These are phyloP conservation scores for Fistulina hepatica DNA, from an alignment of 1,284 basidiomycete species.

Conservation along the genomic window DNA sequence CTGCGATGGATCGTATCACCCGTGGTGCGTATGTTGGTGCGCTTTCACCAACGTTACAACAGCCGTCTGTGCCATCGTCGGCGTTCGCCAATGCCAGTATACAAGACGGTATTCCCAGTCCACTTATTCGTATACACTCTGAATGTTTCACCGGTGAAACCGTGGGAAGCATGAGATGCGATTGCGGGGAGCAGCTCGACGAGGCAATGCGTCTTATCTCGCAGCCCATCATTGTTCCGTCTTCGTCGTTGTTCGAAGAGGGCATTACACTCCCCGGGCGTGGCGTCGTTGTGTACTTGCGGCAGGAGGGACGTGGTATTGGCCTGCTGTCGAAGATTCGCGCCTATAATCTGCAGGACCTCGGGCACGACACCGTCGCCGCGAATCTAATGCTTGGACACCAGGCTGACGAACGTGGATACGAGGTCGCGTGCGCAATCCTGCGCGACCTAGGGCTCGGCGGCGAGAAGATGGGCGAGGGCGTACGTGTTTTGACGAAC, in stretches of 20 bases:
- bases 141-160: constrained; percentile 98
- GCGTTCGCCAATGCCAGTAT: constrained; percentile 11
- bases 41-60: constrained; percentile 50
- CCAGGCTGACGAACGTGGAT: constrained; percentile 87
- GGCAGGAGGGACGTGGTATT: constrained; percentile 98
- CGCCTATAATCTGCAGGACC: constrained; percentile 96
- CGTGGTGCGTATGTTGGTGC: constrained; percentile 91
- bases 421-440: constrained; percentile 87
- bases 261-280: constrained; percentile 56
- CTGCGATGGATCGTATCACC: constrained; percentile 87
- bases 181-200: constrained; percentile 97
- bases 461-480: constrained; percentile 28
- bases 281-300: constrained; percentile 93
- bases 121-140: constrained; percentile 63
- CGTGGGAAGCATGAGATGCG: constrained; percentile 96
- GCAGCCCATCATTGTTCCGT: constrained; percentile 45
- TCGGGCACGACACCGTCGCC: constrained; percentile 96
- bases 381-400: constrained; percentile 96
- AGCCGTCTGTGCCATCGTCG: constrained; percentile 24
- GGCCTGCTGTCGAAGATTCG: constrained; percentile 93
- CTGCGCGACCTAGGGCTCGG: constrained; percentile 80
- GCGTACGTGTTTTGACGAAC: constrained; percentile 85
- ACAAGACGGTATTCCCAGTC: constrained; percentile 44
- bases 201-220: constrained; percentile 92
- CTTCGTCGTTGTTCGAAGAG: constrained; percentile 20